Base-by-base conservation (phyloP, 192 early-diverging fungal species). In the Endogone sp. region DNA sequence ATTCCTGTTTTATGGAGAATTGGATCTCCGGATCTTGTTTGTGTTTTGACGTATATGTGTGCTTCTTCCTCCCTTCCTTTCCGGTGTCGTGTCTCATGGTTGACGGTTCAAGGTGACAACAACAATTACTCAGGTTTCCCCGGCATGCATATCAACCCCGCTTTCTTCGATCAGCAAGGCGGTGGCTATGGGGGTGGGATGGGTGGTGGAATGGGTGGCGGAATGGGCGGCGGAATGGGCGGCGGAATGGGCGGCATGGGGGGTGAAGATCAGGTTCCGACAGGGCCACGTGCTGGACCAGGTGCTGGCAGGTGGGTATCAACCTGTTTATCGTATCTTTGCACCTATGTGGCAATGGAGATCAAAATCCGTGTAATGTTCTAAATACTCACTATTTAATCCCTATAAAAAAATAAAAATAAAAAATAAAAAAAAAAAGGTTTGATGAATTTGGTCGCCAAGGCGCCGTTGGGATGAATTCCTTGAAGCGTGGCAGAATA, bases 91-190 rank as follows among this genome's bases (percentile, higher is more conserved):
- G n/a, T 66, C 64, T 20, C 49, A 56, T 64, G 4, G 29, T 64
- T 64, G 22, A 32, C 21, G 22, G 9, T 32, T 64, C 29, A 26
- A 29, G 25, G 24, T 25, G 57, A 60, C 62, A 26, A 60, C 62
- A 28, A 65, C 62, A 22, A 29, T 66, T 49, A 62, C 64, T 63
- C 60, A 62, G 67, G 67, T 60, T 77, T 31, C 49, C 65, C 68
- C n/a, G 78, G 74, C 37, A 75, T 75, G 67, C 74, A 79, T 65
- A 72, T 79, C 65, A 79, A 79, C 69, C 78, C 78, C 9, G 78
- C 78, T 60, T 79, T 79, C 56, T 79, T 79, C 64, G 77, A 79
- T 60, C 70, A 72, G 56, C 71, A 73, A 31, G 28, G 64, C 49
- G 57, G 65, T 28, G 65, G 65, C 32, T 56, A 67, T 30, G 64